phyloP scores from a whole-genome alignment of 495 filamentous ascomycete genomes.

The Aspergillus saccharolyticus region DNA sequence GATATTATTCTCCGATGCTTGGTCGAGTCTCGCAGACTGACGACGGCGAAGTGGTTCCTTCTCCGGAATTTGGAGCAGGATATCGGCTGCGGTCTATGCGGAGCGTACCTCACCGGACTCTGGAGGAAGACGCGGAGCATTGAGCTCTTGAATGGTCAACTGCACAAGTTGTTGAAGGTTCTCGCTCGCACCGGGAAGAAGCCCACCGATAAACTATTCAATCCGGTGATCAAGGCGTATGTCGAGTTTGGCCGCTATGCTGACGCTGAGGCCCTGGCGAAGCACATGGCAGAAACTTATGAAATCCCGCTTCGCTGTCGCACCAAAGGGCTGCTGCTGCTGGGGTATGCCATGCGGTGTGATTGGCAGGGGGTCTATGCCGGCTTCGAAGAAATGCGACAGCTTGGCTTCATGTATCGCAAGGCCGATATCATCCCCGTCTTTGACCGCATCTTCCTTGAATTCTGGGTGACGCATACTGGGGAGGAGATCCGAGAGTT shows the following conservation, averaged over 20 bases:
- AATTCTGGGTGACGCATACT: conserved; percentile 38
- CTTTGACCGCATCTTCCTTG: conserved; percentile 43
- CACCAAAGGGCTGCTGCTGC: conserved; percentile 35
- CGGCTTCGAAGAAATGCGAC: conserved; percentile 37
- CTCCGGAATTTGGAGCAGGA: conserved; percentile 29
- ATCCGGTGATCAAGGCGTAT: conserved; percentile 39
- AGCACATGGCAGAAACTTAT: conserved; percentile 31
- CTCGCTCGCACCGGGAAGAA: conserved; percentile 23
- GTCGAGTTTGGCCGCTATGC: conserved; percentile 33
- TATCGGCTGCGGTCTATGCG: conserved; percentile 32
- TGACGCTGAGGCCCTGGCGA: conserved; percentile 34
- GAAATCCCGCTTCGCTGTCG: conserved; percentile 31
- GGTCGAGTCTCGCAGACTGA: conserved; percentile 38
- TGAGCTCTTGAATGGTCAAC: conserved; percentile 33
- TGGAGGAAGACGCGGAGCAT: conserved; percentile 42
- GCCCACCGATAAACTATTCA: conserved; percentile 40
- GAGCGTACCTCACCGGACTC: conserved; percentile 36
- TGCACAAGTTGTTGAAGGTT: conserved; percentile 26
- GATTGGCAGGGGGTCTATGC: conserved; percentile 40
- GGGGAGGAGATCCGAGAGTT: conserved; percentile 32
- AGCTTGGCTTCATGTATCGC: conserved; percentile 27
- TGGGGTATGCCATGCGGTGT: conserved; percentile 32
- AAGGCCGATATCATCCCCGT: conserved; percentile 25
- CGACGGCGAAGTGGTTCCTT: conserved; percentile 33
- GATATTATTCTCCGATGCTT: conserved; percentile 39